Evolutionary conservation across 1,139 yeast species (phyloP).

Genomic region (Nakaseomyces nivariensis): DNA sequence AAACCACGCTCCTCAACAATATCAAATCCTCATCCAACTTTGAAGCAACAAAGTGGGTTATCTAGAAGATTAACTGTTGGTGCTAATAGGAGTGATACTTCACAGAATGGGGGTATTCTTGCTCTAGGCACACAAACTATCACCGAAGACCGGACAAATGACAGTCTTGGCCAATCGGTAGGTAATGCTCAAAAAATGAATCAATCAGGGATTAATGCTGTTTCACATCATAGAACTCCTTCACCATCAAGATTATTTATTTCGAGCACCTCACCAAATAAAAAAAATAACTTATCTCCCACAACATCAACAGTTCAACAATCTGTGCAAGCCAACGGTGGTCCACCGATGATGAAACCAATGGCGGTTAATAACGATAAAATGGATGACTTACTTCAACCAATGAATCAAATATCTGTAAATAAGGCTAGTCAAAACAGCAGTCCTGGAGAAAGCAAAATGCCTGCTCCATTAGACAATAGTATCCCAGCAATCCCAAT

Average conservation of each 20-base stretch:
- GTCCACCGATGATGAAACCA: conserved; percentile 24
- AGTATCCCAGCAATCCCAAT: conserved; percentile 2
- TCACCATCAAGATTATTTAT: conserved; percentile 17
- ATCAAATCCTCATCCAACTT: conserved; percentile 11
- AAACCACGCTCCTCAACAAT: conserved; percentile 11
- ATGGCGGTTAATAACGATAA: conserved; percentile 23
- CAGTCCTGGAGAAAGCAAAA: conserved; percentile 1
- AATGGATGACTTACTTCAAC: conserved; percentile 42
- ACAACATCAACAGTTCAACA: conserved; percentile 4
- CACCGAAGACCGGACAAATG: background rate
- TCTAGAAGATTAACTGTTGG: conserved; percentile 19
- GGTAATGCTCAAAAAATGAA: background rate
- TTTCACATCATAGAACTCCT: conserved; percentile 14
- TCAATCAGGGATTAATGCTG: background rate
- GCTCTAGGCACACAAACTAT: background rate
- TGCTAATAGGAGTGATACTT: background rate
- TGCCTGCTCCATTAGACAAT: background rate
- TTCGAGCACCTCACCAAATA: conserved; percentile 17
- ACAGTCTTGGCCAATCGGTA: background rate
- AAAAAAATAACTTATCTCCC: conserved; percentile 16
- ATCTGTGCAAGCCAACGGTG: conserved; percentile 3
- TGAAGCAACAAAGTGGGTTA: conserved; percentile 13
- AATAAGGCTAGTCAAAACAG: conserved; percentile 8
- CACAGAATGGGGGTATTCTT: background rate
- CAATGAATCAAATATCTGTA: conserved; percentile 40